A percentile compares a stretch with the other conserved stretches of the same genome.
Conservation (phyloP, 345 rosid species). For the Linum lewisii region DNA sequence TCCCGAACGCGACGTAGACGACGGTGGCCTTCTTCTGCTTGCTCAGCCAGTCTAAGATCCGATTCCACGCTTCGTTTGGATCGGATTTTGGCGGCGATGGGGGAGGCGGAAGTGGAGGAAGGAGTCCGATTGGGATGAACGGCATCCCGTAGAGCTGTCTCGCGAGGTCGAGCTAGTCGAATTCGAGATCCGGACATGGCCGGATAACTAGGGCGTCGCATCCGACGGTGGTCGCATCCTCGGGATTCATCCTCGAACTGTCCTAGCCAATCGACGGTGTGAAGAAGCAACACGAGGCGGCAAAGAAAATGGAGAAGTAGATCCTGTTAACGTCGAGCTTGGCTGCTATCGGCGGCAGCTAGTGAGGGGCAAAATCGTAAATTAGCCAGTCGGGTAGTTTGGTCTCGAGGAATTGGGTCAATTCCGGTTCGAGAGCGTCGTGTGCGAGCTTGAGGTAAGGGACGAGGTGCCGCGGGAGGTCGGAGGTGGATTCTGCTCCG, state of each 20-base stretch:
- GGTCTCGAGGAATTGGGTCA: neutral
- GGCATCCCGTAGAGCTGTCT: slow-evolving; percentile 18
- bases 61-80: slow-evolving; percentile 17
- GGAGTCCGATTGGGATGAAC: slow-evolving; percentile 14
- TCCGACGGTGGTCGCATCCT: slow-evolving; percentile 10
- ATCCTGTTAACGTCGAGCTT: no score
- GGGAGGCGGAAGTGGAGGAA: slow-evolving; percentile 14
- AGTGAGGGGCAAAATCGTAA: slow-evolving; percentile 1
- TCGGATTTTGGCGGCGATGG: neutral
- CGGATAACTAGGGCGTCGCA: slow-evolving; percentile 12
- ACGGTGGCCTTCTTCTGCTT: slow-evolving; percentile 29
- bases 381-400: neutral
- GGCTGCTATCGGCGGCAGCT: neutral
- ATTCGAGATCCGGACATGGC: slow-evolving; percentile 19
- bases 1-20: slow-evolving; percentile 40
- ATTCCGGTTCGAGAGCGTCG: no score
- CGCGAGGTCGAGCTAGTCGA: slow-evolving; percentile 15
- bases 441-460: no score
- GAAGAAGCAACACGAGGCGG: neutral
- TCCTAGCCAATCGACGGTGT: neutral
- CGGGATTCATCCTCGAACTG: slow-evolving; percentile 2
- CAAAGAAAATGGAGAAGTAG: no score
- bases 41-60: slow-evolving; percentile 31
- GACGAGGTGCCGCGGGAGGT: no score
- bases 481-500: no score